These are phyloP conservation scores for Picea glauca DNA, from an alignment of 75 land plant genomes.

Conservation along the genomic window DNA sequence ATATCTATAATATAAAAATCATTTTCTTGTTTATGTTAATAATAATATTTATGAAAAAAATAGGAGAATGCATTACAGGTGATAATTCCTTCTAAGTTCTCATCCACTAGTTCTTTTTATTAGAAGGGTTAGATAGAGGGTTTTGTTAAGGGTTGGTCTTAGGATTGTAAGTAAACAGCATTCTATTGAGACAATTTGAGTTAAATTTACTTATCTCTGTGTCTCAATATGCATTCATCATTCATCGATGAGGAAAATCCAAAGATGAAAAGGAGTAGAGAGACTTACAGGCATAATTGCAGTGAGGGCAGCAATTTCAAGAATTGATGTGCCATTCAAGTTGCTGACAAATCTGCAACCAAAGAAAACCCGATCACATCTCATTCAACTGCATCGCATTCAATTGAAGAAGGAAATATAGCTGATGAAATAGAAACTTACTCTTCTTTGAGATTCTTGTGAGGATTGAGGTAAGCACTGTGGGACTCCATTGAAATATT, in stretches of 20 bases:
- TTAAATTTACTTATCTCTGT: no score
- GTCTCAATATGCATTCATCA: no score
- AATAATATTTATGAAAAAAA: no score
- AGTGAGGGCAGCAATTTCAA: slow-evolving; percentile 60
- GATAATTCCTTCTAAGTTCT: no score
- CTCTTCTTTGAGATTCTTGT: slow-evolving; percentile 62
- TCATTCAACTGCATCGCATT: neutral
- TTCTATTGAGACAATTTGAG: no score
- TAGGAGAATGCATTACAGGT: no score
- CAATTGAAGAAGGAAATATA: neutral
- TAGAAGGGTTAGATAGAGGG: no score
- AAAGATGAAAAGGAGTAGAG: neutral
- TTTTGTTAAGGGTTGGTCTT: no score
- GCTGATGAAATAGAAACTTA: slow-evolving; percentile 12
- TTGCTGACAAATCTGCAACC: slow-evolving; percentile 85
- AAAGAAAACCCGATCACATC: neutral
- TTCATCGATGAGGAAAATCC: neutral
- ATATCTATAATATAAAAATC: no score
- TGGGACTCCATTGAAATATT: neutral
- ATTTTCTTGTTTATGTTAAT: no score
- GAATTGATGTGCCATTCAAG: slow-evolving; percentile 79
- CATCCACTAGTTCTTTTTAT: no score
- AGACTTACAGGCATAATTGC: slow-evolving; percentile 52
- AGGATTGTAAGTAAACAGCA: no score
- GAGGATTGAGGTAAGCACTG: slow-evolving; percentile 29